A percentile compares a stretch with the other conserved stretches of the same genome.
These are phyloP conservation scores for Aschersonia sp. DNA, from an alignment of 2,329 filamentous ascomycete genomes.

Conservation along the genomic window DNA sequence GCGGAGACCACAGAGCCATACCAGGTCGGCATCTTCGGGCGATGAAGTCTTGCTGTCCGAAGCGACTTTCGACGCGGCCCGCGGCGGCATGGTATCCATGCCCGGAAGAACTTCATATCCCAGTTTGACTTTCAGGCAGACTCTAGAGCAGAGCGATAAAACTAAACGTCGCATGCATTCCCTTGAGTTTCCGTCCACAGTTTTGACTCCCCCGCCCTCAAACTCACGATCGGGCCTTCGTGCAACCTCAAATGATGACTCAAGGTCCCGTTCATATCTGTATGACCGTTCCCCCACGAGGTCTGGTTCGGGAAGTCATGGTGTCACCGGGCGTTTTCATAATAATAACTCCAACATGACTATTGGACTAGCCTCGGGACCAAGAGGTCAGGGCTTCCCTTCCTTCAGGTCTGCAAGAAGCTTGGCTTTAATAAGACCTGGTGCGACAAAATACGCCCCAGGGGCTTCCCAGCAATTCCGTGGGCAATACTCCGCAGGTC, in stretches of 20 bases:
- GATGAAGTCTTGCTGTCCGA: not conserved
- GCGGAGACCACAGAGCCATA: not conserved
- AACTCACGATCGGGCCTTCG: slow-evolving; percentile 1
- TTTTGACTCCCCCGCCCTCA: slow-evolving; percentile 5
- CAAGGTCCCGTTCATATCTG: not conserved
- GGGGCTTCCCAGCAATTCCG: not conserved
- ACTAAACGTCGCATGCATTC: not conserved
- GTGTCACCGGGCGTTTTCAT: not conserved
- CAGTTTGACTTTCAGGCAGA: not conserved
- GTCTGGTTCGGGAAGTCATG: not conserved
- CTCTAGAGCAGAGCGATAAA: not conserved
- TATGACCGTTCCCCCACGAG: not conserved
- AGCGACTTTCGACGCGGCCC: not conserved
- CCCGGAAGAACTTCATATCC: not conserved
- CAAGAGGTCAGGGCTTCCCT: too few relatives aligned
- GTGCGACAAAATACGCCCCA: not conserved
- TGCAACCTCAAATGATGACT: not conserved
- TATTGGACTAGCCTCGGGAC: too few relatives aligned
- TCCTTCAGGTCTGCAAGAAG: too few relatives aligned
- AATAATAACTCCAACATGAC: too few relatives aligned
- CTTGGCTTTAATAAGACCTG: not conserved
- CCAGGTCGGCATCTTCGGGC: not conserved
- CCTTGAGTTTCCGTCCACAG: not conserved
- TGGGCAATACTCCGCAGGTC: not conserved
- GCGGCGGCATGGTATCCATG: not conserved